A percentile compares a stretch with the other conserved stretches of the same genome.
phyloP scores from a whole-genome alignment of 169 alveolate genomes.

The Theileria annulata region DNA sequence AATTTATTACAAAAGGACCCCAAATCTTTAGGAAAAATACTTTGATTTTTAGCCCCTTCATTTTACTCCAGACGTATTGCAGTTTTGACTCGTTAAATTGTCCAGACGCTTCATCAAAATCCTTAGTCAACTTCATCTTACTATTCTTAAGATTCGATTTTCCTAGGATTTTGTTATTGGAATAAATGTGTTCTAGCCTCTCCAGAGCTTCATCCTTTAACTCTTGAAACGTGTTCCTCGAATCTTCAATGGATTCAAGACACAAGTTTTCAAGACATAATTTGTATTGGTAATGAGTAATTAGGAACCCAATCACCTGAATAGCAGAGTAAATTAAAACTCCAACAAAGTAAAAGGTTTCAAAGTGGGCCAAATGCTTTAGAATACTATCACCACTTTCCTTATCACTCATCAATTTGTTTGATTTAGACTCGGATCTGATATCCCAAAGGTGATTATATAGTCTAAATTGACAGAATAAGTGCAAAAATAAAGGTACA shows the following conservation, averaged over 20 bases:
- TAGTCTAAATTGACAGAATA: constrained; percentile 56
- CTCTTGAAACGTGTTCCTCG: constrained; percentile 26
- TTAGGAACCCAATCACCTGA: constrained; percentile 44
- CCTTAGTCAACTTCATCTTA: constrained; percentile 18
- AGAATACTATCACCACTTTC: constrained; percentile 7
- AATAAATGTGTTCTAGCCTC: constrained; percentile 29
- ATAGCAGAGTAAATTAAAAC: constrained; percentile 41
- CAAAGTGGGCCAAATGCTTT: constrained; percentile 48
- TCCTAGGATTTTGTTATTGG: constrained; percentile 13
- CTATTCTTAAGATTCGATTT: constrained; percentile 13
- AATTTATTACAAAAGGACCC: constrained; percentile 36
- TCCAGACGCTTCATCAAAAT: constrained; percentile 51
- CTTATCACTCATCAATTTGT: not conserved
- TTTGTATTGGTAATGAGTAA: constrained; percentile 37
- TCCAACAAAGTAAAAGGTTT: constrained; percentile 54
- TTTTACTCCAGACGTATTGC: constrained; percentile 35
- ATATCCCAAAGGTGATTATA: constrained; percentile 17
- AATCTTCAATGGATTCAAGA: constrained; percentile 28
- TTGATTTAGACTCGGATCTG: not conserved
- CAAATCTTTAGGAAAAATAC: constrained; percentile 30
- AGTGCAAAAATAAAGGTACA: constrained; percentile 43
- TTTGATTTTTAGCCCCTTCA: constrained; percentile 13
- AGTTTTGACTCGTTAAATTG: constrained; percentile 32
- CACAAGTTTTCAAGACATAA: constrained; percentile 41
- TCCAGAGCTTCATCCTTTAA: constrained; percentile 48